These are phyloP conservation scores for Babjeviella inositovora DNA, from an alignment of 805 yeast species.

Conservation along the genomic window DNA sequence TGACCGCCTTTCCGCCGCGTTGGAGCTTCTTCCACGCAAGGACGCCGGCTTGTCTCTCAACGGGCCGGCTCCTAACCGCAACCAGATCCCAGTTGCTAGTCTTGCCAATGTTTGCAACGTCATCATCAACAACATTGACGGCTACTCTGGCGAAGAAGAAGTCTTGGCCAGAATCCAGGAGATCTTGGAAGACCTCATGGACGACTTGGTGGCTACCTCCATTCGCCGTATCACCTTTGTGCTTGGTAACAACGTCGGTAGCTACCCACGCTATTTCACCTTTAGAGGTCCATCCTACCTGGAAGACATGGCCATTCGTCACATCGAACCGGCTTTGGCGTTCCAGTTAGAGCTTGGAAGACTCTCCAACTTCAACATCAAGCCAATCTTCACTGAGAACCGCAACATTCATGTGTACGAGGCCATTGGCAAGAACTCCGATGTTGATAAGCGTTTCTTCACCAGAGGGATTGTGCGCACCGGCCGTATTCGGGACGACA, in stretches of 20 bases:
- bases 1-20: conserved; percentile 60
- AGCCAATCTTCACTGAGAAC: conserved; percentile 90
- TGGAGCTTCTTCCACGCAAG: conserved; percentile 48
- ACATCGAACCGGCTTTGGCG: conserved; percentile 95
- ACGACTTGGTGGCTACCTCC: conserved; percentile 52
- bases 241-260: conserved; percentile 68
- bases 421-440: conserved; percentile 87
- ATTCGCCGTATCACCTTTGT: conserved; percentile 91
- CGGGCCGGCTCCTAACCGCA: conserved; percentile 28
- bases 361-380: conserved; percentile 86
- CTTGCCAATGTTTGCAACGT: conserved; percentile 75
- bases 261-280: conserved; percentile 91
- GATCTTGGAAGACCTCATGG: conserved; percentile 49
- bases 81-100: conserved; percentile 9
- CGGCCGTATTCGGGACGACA: conserved; percentile 85
- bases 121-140: conserved; percentile 58
- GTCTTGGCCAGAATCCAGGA: conserved; percentile 47
- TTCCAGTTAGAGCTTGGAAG: conserved; percentile 93
- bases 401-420: conserved; percentile 96
- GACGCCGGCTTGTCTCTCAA: conserved; percentile 17
- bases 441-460: conserved; percentile 89
- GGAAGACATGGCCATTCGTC: conserved; percentile 92
- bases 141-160: conserved; percentile 56
- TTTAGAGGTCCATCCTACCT: conserved; percentile 75
- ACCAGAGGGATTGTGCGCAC: conserved; percentile 96